phyloP scores from a whole-genome alignment of 441 rosid genomes.

The Croton setiger region DNA sequence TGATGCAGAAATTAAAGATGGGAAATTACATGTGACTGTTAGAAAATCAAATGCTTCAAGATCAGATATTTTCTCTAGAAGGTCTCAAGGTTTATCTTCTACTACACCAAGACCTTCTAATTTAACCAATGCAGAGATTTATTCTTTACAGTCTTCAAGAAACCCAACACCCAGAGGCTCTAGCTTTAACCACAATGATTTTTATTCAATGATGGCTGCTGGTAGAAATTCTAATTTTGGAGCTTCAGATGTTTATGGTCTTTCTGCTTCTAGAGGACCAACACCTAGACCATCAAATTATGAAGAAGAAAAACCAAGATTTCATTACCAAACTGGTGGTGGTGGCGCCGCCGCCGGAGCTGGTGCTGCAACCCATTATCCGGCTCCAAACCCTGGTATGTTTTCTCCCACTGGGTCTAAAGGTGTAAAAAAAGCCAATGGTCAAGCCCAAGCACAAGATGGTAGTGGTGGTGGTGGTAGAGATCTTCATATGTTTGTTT shows the following conservation, averaged over 20 bases:
- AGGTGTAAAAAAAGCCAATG: conserved; percentile 40
- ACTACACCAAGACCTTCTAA: conserved; percentile 71
- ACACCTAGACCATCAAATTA: conserved; percentile 80
- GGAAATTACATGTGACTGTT: conserved; percentile 87
- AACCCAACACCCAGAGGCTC: conserved; percentile 96
- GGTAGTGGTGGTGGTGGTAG: conserved; percentile 48
- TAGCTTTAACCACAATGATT: conserved; percentile 85
- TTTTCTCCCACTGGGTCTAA: conserved; percentile 71
- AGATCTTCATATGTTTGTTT: conserved; percentile 96
- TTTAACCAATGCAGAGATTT: conserved; percentile 85
- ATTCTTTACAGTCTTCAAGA: conserved; percentile 83
- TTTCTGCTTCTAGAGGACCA: conserved; percentile 66
- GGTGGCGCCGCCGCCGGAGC: conserved; percentile 5
- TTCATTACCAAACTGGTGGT: conserved; percentile 33
- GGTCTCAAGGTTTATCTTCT: conserved; percentile 56
- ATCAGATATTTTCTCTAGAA: conserved; percentile 58
- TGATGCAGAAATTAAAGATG: conserved; percentile 90
- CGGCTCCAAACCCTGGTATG: conserved; percentile 95
- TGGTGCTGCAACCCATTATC: conserved; percentile 59
- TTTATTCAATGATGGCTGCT: conserved; percentile 83
- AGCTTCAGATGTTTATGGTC: conserved; percentile 55
- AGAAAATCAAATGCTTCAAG: conserved; percentile 85
- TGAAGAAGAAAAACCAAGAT: conserved; percentile 74
- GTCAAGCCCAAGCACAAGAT: conserved; percentile 45
- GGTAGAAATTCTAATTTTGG: conserved; percentile 81